Percentiles rank a stretch among this genome's conserved stretches.
Evolutionary conservation across 2,329 filamentous ascomycete species (phyloP).

Genomic region (Dactylellina haptotyla): DNA sequence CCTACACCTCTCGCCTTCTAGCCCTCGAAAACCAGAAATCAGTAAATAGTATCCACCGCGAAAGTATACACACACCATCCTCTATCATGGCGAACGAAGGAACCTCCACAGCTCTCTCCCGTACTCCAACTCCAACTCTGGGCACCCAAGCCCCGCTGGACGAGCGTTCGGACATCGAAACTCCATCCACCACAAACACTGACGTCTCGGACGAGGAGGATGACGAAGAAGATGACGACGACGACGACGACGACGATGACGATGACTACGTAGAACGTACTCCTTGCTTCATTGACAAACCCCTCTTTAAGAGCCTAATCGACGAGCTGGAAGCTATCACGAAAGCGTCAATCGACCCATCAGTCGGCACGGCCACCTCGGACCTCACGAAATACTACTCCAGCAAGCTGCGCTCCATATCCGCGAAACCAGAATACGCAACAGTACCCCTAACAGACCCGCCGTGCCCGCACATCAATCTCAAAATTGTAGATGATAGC

Average conservation of each 20-base stretch:
- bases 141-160: not conserved
- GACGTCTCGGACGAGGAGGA: slow-evolving; percentile 7
- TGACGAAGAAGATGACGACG: slow-evolving; percentile 11
- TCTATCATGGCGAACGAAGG: slow-evolving; percentile 28
- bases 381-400: slow-evolving; percentile 38
- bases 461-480: slow-evolving; percentile 21
- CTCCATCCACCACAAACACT: slow-evolving; percentile 19
- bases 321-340: slow-evolving; percentile 9
- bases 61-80: not conserved
- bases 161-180: slow-evolving; percentile 12
- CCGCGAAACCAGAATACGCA: slow-evolving; percentile 19
- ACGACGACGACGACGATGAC: not conserved
- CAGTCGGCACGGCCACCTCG: slow-evolving; percentile 11
- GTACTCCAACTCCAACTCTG: slow-evolving; percentile 35
- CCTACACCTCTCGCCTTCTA: not conserved
- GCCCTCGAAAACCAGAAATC: not conserved
- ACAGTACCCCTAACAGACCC: slow-evolving; percentile 26
- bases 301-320: slow-evolving; percentile 9
- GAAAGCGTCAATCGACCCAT: slow-evolving; percentile 4
- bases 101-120: slow-evolving; percentile 17
- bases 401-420: not conserved
- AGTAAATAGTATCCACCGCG: not conserved
- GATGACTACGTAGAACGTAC: not conserved
- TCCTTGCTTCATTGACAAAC: slow-evolving; percentile 1
- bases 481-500: slow-evolving; percentile 14